Conservation (phyloP, 345 rosid genomes). For the Salix arbutifolia region DNA sequence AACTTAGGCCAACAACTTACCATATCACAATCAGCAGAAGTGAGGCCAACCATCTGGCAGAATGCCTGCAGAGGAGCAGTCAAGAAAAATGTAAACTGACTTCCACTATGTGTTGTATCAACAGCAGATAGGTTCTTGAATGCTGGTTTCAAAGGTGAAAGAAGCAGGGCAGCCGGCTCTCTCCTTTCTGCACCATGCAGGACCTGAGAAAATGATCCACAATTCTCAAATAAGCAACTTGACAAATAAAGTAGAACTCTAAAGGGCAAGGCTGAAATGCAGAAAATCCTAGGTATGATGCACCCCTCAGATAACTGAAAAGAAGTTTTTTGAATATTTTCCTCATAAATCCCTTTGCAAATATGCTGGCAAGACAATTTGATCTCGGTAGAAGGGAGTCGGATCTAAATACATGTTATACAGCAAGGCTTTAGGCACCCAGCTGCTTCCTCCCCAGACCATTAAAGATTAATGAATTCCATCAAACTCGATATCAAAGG, state of each 20-base stretch:
- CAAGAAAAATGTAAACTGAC: conserved; percentile 91
- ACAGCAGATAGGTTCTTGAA: conserved; percentile 41
- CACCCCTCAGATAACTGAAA: neutral
- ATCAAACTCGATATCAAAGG: neutral
- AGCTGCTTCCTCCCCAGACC: neutral
- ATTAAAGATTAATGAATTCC: neutral
- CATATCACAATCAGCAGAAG: conserved; percentile 36
- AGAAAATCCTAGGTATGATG: neutral
- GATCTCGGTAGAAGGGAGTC: neutral
- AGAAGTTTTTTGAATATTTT: neutral
- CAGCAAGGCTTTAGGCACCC: neutral
- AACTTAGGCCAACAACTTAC: conserved; percentile 38
- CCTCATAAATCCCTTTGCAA: neutral
- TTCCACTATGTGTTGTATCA: conserved; percentile 45
- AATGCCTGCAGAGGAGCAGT: conserved; percentile 89
- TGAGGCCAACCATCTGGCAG: conserved; percentile 69
- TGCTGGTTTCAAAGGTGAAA: conserved; percentile 72
- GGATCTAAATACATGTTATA: neutral
- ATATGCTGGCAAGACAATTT: neutral
- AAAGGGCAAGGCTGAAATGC: neutral
- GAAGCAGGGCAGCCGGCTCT: conserved; percentile 80
- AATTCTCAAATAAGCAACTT: conserved; percentile 12
- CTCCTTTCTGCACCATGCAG: conserved; percentile 87
- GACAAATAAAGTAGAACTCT: conserved; percentile 1
- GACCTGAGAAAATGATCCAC: conserved; percentile 46